These are phyloP conservation scores for Parachlorella kessleri DNA, from an alignment of 139 green algal species.

Conservation along the genomic window DNA sequence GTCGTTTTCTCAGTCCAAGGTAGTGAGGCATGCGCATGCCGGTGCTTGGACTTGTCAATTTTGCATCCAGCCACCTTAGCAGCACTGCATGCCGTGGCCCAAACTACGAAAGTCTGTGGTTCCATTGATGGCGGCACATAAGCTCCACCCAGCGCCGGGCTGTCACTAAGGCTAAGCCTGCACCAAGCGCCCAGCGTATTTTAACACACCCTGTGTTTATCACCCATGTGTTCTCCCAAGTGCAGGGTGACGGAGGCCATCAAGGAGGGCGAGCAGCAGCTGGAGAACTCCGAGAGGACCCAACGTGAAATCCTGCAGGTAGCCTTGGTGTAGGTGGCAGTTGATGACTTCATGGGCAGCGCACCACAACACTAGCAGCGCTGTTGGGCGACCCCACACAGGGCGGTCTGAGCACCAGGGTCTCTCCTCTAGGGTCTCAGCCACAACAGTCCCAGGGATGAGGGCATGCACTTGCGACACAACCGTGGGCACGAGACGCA, in stretches of 20 bases:
- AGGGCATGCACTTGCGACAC: background rate
- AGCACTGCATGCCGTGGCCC: background rate
- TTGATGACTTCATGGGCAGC: no score
- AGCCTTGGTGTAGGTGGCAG: no score
- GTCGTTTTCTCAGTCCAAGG: no score
- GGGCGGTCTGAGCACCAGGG: no score
- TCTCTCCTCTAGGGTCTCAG: no score
- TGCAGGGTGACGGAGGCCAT: conserved; percentile 29
- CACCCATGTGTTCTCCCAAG: background rate
- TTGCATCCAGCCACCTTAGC: background rate
- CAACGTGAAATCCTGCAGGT: conserved; percentile 39
- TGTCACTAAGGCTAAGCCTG: no score
- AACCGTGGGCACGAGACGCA: background rate
- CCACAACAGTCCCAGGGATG: background rate
- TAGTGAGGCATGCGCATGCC: no score
- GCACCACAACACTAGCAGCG: background rate
- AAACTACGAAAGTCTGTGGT: background rate
- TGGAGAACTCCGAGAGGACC: conserved; percentile 29
- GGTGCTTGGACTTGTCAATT: background rate
- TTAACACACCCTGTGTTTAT: background rate
- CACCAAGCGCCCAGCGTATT: background rate
- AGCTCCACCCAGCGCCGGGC: no score
- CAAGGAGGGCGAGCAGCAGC: conserved; percentile 10
- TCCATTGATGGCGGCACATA: background rate
- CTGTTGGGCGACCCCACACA: no score